Base-by-base conservation (phyloP, 768 basidiomycete genomes). In the Lactarius psammicola region DNA sequence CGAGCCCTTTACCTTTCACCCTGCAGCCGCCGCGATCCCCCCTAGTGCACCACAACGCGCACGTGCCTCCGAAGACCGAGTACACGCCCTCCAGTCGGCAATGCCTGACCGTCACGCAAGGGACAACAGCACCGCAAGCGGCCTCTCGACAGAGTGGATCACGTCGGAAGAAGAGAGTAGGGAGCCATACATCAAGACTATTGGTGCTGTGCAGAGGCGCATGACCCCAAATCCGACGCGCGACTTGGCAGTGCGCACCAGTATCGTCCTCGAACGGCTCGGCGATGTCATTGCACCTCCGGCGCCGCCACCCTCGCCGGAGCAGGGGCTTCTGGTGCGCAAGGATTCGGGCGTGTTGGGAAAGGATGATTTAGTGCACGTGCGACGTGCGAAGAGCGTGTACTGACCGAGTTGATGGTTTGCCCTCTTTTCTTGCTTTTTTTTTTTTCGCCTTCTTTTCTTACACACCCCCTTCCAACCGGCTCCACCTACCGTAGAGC, bases 91-190 rank as follows among this genome's bases (percentile, higher is more conserved):
- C 20, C 26, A n/a, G 56, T 20, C 59, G 15, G 10, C 38, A 3
- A 20, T 34, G 31, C 31, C 6, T 2, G 9, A 33, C 7, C 26
- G 23, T 9, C 30, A 42, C 9, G 40, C 11, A 7, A 31, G 28
- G 30, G 49, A 61, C 53, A 23, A 10, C 53, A 56, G 55, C 67
- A 31, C 49, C 4, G 49, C 17, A 4, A 55, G 59, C 11, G 66
- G 42, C 49, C 23, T 64, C 20, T 56, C 60, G 31, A 64, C 61
- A n/a, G 60, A 62, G 42, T 69, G 68, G 68, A 67, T 69, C 56
- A 20, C 54, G 33, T 36, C 56, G n/a, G 66, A 69, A 56, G n/a
- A 33, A 4, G 31, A 40, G 5, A 9, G 20, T 18, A 20, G n/a
- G 34, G 2, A 40, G 30, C 3, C n/a, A 4, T 23, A 54, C 17